Percentiles rank a stretch among this genome's conserved stretches.
Conservation (phyloP, 2,329 filamentous ascomycete genomes). For the Microcyclospora pomicola region DNA sequence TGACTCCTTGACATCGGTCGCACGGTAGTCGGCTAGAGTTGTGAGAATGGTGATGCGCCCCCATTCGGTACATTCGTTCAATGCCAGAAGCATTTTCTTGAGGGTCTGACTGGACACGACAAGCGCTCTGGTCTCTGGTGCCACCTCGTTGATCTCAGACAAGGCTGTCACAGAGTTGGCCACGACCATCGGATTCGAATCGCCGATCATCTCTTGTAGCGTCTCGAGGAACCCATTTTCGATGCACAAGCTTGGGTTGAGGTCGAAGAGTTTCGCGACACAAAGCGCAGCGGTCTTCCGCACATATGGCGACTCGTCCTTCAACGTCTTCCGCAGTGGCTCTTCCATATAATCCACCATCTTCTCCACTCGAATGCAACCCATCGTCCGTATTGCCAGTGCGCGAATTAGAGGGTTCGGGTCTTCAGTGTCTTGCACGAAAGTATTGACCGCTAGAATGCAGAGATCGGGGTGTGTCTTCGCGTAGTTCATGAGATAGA, state of each 20-base stretch:
- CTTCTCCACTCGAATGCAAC: constrained; percentile 94
- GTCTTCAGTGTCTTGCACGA: constrained; percentile 97
- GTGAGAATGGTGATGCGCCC: constrained; percentile 85
- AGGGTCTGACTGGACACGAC: constrained; percentile 68
- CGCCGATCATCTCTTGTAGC: constrained; percentile 88
- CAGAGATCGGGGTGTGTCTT: constrained; percentile 98
- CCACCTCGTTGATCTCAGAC: constrained; percentile 77
- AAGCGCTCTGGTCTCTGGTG: constrained; percentile 79
- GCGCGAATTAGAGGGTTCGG: constrained; percentile 92
- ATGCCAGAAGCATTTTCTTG: constrained; percentile 89
- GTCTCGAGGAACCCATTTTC: constrained; percentile 94
- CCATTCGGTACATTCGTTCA: constrained; percentile 99
- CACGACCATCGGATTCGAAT: constrained; percentile 98
- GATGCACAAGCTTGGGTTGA: constrained; percentile 82
- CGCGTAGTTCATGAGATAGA: constrained; percentile 99
- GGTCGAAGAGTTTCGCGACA: constrained; percentile 92
- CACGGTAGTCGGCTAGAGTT: constrained; percentile 76
- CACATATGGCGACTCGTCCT: constrained; percentile 96
- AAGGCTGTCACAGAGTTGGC: constrained; percentile 93
- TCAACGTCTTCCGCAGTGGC: constrained; percentile 82
- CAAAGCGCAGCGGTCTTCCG: constrained; percentile 96
- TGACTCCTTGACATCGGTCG: constrained; percentile 81
- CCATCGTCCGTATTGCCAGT: constrained; percentile 94
- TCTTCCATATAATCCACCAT: constrained; percentile 99
- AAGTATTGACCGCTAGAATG: constrained; percentile 97